Percentiles rank a stretch among this genome's conserved stretches.
Conservation (phyloP, 2,329 filamentous ascomycete genomes). For the Fusarium avenaceum region DNA sequence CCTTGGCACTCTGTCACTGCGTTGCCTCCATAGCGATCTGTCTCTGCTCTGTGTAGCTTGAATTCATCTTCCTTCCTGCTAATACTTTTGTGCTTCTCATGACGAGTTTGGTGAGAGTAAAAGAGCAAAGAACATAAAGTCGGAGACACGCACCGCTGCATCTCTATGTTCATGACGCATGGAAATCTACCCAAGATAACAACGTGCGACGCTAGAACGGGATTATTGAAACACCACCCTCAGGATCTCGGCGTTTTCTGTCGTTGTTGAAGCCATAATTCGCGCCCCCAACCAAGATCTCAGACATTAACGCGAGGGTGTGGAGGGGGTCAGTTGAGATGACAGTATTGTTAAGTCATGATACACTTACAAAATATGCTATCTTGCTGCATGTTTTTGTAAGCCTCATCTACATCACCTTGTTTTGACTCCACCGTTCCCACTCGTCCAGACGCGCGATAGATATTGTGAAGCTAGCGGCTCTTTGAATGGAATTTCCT, state of each 20-base stretch:
- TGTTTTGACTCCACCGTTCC: slow-evolving; percentile 40
- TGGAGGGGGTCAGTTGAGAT: not conserved
- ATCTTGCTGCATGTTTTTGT: slow-evolving; percentile 14
- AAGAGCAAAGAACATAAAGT: not conserved
- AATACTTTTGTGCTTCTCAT: slow-evolving; percentile 2
- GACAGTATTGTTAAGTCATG: slow-evolving; percentile 1
- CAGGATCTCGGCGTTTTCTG: slow-evolving; percentile 20
- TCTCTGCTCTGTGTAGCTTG: not conserved
- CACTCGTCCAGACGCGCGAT: slow-evolving; percentile 38
- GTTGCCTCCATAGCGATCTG: not conserved
- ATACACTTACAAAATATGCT: not conserved
- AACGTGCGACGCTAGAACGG: slow-evolving; percentile 29
- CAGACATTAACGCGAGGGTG: not conserved
- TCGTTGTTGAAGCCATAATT: slow-evolving; percentile 25
- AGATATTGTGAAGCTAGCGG: slow-evolving; percentile 36
- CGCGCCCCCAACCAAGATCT: slow-evolving; percentile 29
- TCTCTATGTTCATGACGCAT: slow-evolving; percentile 11
- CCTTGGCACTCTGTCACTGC: slow-evolving; percentile 24
- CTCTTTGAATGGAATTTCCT: slow-evolving; percentile 34
- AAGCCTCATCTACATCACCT: slow-evolving; percentile 30
- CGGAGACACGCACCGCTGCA: not conserved
- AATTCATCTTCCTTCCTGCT: not conserved
- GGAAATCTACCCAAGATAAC: slow-evolving; percentile 8
- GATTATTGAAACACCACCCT: slow-evolving; percentile 24
- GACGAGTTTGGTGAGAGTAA: not conserved